phyloP scores from a whole-genome alignment of 2,329 filamentous ascomycete species.

The Chalaropsis ovoidea region DNA sequence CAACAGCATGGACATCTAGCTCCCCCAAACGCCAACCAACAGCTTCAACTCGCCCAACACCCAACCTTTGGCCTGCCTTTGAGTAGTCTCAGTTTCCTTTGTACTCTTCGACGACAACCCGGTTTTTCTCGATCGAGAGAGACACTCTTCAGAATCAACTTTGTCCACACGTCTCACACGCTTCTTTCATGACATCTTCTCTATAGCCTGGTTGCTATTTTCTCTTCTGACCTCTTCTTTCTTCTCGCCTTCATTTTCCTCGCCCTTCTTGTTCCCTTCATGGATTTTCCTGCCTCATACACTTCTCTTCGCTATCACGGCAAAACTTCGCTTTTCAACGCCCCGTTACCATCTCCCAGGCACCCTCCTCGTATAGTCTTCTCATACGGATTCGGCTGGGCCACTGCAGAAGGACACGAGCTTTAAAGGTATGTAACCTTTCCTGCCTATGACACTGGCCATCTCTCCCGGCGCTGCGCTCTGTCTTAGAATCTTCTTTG shows the following conservation, averaged over 20 bases:
- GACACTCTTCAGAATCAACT: not conserved
- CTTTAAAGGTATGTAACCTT: conserved; percentile 12
- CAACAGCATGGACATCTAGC: not conserved
- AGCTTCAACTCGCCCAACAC: not conserved
- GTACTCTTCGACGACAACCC: not conserved
- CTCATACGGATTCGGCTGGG: not conserved
- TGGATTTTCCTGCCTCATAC: not conserved
- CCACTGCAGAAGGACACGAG: conserved; percentile 11
- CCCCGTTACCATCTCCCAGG: not conserved
- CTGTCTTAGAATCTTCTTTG: conserved; percentile 3
- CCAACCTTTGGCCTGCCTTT: not conserved
- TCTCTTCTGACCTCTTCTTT: not conserved
- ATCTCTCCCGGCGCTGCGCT: not conserved
- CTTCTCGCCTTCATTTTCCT: not conserved
- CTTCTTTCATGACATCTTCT: not conserved
- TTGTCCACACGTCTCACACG: not conserved
- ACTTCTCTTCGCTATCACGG: not conserved
- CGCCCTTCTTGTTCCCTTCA: conserved; percentile 3
- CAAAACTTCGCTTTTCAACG: not conserved
- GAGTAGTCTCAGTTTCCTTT: not conserved
- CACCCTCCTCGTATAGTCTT: not conserved
- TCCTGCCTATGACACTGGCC: not conserved
- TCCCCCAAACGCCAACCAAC: not conserved
- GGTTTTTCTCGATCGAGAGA: not conserved
- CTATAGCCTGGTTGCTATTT: conserved; percentile 22